phyloP scores from a whole-genome alignment of 1,284 basidiomycete species.

The Volvariella volvacea region DNA sequence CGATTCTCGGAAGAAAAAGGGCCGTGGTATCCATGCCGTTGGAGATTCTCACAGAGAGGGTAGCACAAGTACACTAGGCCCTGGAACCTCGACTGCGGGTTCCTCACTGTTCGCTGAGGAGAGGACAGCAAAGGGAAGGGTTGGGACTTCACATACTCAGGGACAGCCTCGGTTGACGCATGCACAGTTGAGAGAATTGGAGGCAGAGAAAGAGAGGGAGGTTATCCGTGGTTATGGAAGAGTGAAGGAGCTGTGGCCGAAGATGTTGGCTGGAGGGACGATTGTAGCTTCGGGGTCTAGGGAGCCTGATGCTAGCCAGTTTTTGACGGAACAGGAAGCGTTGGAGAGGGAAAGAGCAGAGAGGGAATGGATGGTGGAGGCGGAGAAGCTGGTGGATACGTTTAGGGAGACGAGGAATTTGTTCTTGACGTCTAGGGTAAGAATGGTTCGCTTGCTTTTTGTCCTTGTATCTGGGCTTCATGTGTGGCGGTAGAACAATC shows the following conservation, averaged over 20 bases:
- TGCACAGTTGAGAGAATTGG: constrained; percentile 51
- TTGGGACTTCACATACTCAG: constrained; percentile 14
- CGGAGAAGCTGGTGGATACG: constrained; percentile 81
- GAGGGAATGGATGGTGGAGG: constrained; percentile 75
- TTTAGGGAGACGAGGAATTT: constrained; percentile 83
- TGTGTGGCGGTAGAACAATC: constrained; percentile 27
- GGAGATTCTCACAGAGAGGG: neutral
- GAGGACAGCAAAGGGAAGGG: constrained; percentile 28
- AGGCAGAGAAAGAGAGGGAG: constrained; percentile 57
- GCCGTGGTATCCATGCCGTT: constrained; percentile 18
- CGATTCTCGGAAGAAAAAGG: constrained; percentile 53
- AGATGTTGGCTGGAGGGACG: constrained; percentile 14
- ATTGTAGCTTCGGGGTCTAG: constrained; percentile 5
- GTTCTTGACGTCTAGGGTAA: constrained; percentile 72
- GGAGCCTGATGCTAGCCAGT: constrained; percentile 15
- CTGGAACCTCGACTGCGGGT: constrained; percentile 16
- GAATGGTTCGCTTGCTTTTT: constrained; percentile 15
- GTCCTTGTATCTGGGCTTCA: neutral
- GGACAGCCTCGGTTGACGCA: constrained; percentile 40
- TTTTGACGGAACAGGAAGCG: constrained; percentile 31
- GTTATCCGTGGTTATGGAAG: constrained; percentile 43
- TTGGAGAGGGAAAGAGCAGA: constrained; percentile 66
- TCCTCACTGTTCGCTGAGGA: constrained; percentile 57
- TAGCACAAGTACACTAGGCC: constrained; percentile 14
- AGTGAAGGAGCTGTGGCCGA: constrained; percentile 32